Percentiles rank a stretch among this genome's conserved stretches.
Evolutionary conservation across 176 grass and related monocot species (phyloP).

Genomic region (Cenchrus americanus): DNA sequence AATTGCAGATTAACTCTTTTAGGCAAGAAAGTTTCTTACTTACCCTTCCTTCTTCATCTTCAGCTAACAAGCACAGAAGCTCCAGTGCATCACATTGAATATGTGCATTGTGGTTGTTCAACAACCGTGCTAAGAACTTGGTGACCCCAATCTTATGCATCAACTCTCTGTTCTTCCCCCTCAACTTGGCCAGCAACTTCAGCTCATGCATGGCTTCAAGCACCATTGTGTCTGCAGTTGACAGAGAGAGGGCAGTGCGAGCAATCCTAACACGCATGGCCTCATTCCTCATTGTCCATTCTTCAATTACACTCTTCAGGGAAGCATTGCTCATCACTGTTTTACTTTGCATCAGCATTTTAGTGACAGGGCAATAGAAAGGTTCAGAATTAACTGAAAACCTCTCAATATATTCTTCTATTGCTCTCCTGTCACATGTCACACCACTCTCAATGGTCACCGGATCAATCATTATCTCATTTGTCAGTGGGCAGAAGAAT

Average conservation of each 20-base stretch:
- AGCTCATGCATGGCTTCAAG: constrained; percentile 76
- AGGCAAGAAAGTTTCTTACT: neutral
- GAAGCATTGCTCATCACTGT: constrained; percentile 62
- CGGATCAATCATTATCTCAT: constrained; percentile 83
- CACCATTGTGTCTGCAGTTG: constrained; percentile 59
- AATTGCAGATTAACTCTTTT: constrained; percentile 11
- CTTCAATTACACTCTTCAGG: constrained; percentile 73
- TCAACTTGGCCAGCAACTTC: constrained; percentile 49
- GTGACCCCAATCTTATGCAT: constrained; percentile 83
- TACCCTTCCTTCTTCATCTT: constrained; percentile 90
- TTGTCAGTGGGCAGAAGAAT: constrained; percentile 84
- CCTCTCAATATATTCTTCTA: constrained; percentile 64
- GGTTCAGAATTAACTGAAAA: constrained; percentile 50
- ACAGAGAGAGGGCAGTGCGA: constrained; percentile 54
- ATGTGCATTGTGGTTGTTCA: constrained; percentile 56
- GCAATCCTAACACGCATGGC: constrained; percentile 67
- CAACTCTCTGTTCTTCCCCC: constrained; percentile 56
- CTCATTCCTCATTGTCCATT: constrained; percentile 80
- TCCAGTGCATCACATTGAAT: constrained; percentile 61
- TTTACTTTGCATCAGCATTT: constrained; percentile 63
- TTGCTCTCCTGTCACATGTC: constrained; percentile 87
- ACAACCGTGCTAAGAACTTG: constrained; percentile 57
- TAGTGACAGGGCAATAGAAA: constrained; percentile 65
- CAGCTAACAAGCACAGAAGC: constrained; percentile 62
- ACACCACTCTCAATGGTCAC: constrained; percentile 67